Evolutionary conservation across 139 green algal genomes (phyloP).

Genomic region (Edaphochlamys debaryana): DNA sequence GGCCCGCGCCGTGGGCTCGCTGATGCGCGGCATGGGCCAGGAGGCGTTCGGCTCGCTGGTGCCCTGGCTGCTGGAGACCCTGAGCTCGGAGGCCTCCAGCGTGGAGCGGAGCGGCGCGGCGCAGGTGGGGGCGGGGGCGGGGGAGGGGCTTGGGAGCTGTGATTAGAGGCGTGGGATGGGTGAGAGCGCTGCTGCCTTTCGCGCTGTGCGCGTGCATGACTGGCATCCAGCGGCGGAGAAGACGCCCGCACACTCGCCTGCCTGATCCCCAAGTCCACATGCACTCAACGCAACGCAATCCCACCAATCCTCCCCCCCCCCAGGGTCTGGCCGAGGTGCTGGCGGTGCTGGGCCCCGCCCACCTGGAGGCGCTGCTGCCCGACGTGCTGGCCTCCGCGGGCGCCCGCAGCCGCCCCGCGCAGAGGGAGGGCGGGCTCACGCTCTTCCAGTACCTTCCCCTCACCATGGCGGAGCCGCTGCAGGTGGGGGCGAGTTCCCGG

Average conservation of each 20-base stretch:
- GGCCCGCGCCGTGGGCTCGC: slow-evolving; percentile 86
- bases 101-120: slow-evolving; percentile 82
- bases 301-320: no score
- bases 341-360: slow-evolving; percentile 78
- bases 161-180: no score
- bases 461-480: slow-evolving; percentile 56
- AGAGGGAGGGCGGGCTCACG: slow-evolving; percentile 91
- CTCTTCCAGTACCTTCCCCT: slow-evolving; percentile 85
- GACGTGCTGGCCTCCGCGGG: slow-evolving; percentile 71
- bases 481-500: neutral
- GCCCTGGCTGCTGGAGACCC: slow-evolving; percentile 88
- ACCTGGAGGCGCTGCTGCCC: slow-evolving; percentile 88
- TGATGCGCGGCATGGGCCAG: slow-evolving; percentile 85
- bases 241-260: no score
- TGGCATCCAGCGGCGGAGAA: no score
- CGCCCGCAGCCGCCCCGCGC: slow-evolving; percentile 27
- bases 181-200: no score
- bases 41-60: slow-evolving; percentile 77
- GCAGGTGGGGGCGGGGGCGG: slow-evolving; percentile 33
- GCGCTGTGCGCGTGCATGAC: no score
- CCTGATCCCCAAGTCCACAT: no score
- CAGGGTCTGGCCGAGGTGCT: slow-evolving; percentile 93
- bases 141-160: no score
- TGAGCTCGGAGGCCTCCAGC: slow-evolving; percentile 74
- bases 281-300: no score